Evolutionary conservation across 2,329 filamentous ascomycete genomes (phyloP), one percentile per base, ranked within the genome.

Genomic region (Thielaviopsis musarum): DNA sequence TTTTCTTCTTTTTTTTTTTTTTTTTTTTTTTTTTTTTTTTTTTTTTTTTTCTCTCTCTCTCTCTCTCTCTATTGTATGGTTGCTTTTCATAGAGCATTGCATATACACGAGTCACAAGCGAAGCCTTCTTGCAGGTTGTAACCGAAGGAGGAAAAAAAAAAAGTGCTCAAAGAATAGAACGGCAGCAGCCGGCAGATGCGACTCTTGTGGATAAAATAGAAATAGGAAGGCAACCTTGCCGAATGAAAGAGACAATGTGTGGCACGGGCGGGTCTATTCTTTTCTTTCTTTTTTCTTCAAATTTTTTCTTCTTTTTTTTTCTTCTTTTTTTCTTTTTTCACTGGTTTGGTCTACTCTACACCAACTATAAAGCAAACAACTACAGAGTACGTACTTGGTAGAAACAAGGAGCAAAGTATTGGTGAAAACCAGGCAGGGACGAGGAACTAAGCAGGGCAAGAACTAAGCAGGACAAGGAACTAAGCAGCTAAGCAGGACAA

Each of bases 21-120:
- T 54, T 26, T 54, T 52, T 54, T 26, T 55, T 58, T 52, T 54
- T 26, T 55, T 58, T 52, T 54, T 26, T 55, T 58, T 52, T 54
- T 26, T 55, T 58, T 62, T 13, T 13, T 41, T 15, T 12, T 54
- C 22, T n/a, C n/a, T n/a, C n/a, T n/a, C n/a, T n/a, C n/a, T n/a
- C n/a, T n/a, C n/a, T n/a, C n/a, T n/a, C n/a, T n/a, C n/a, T n/a
- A n/a, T n/a, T 24, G 58, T 53, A 34, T 53, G 9, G 30, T 34
- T 34, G 30, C 30, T 34, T 34, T 34, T 34, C 30, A 34, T 34
- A 34, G 30, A 34, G 4, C 30, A 34, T 12, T 34, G 30, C 30
- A 34, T 34, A 34, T 34, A 34, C 30, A 34, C 30, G 51, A 52
- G 26, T 26, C 22, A n/a, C 15, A 52, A 26, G n/a, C 21, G 19